Evolutionary conservation across 495 filamentous ascomycete genomes (phyloP).

Genomic region (Penicilliopsis zonata): DNA sequence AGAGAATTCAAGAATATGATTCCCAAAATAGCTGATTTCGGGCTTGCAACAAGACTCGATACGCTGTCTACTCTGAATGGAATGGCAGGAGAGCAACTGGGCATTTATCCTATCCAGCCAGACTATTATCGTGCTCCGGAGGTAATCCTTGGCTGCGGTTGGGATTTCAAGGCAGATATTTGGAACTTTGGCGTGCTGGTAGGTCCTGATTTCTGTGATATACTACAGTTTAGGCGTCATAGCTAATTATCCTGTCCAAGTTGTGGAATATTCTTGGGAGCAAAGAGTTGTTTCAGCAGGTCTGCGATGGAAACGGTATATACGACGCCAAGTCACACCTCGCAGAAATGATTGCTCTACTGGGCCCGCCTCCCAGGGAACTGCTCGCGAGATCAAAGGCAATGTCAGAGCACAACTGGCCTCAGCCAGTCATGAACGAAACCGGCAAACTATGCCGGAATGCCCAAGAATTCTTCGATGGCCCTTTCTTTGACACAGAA

Average conservation of each 20-base stretch:
- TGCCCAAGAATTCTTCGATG: slow-evolving; percentile 8
- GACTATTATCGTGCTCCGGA: slow-evolving; percentile 28
- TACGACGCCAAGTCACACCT: slow-evolving; percentile 22
- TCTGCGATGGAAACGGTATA: slow-evolving; percentile 5
- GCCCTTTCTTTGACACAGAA: slow-evolving; percentile 11
- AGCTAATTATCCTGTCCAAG: slow-evolving; percentile 6
- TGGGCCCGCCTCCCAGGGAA: slow-evolving; percentile 26
- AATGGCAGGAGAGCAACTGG: slow-evolving; percentile 22
- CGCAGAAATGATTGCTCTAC: slow-evolving; percentile 27
- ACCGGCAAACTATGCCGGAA: slow-evolving; percentile 7
- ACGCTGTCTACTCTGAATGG: too few species aligned
- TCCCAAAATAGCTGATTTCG: slow-evolving; percentile 81
- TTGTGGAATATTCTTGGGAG: slow-evolving; percentile 33
- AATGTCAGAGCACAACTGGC: slow-evolving; percentile 8
- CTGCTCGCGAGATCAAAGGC: slow-evolving; percentile 17
- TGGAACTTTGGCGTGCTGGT: slow-evolving; percentile 33
- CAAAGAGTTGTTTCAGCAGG: slow-evolving; percentile 24
- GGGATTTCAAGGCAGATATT: slow-evolving; percentile 24
- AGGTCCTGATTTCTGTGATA: slow-evolving; percentile 3
- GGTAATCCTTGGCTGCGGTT: slow-evolving; percentile 23
- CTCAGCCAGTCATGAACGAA: slow-evolving; percentile 4
- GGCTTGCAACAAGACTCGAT: slow-evolving; percentile 55
- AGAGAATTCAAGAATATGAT: slow-evolving; percentile 20
- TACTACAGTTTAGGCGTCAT: slow-evolving; percentile 1
- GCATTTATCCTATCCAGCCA: slow-evolving; percentile 26